These are phyloP conservation scores for Strigomonas galati DNA, from an alignment of 208 protist genomes.

Conservation along the genomic window DNA sequence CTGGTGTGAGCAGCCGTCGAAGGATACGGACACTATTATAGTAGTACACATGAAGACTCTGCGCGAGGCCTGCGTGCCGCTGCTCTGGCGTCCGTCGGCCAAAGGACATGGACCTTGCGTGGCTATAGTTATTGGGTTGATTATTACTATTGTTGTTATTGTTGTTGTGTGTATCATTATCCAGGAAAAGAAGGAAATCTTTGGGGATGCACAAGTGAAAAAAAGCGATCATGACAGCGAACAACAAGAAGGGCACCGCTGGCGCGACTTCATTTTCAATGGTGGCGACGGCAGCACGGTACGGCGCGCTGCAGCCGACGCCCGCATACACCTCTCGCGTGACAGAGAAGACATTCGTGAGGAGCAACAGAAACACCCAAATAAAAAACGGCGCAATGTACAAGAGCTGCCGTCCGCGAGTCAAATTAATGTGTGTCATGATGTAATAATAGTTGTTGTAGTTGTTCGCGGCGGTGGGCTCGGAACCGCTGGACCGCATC, in stretches of 20 bases:
- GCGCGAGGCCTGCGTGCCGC: background rate
- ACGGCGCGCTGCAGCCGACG: background rate
- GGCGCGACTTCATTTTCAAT: constrained; percentile 79
- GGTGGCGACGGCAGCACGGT: background rate
- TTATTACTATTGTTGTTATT: no score
- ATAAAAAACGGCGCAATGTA: constrained; percentile 81
- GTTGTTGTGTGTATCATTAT: background rate
- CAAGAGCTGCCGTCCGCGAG: constrained; percentile 37
- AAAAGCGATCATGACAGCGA: constrained; percentile 68
- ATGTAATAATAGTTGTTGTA: constrained; percentile 1
- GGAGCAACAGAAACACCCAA: constrained; percentile 29
- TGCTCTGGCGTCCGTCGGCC: no score
- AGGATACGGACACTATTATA: background rate
- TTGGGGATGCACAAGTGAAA: constrained; percentile 25
- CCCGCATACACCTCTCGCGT: no score
- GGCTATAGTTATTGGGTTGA: background rate
- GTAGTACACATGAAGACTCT: background rate
- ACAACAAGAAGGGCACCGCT: constrained; percentile 89
- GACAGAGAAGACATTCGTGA: background rate
- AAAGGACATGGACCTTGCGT: background rate
- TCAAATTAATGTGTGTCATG: background rate
- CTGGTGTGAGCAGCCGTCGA: background rate
- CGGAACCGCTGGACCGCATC: background rate
- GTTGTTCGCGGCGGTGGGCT: background rate
- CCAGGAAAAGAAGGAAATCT: background rate